Base-by-base conservation (phyloP, 306 rosid genomes). In the Notholithocarpus densiflorus region DNA sequence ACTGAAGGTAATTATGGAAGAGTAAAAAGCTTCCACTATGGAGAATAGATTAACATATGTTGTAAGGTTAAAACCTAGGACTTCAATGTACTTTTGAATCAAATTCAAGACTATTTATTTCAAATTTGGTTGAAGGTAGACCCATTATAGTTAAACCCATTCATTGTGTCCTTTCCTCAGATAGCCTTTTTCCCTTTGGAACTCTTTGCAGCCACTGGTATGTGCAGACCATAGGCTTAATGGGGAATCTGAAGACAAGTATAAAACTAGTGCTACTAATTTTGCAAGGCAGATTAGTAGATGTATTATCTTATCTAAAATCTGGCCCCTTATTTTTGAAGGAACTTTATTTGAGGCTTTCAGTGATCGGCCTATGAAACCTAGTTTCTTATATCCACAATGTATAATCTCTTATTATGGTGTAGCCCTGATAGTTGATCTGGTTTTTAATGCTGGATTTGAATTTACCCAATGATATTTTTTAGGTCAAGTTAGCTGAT, bases 401-500 rank as follows among this genome's bases (percentile, higher is more conserved):
- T 43, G 37, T 43, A 75, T 48, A 27, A 31, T 71, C 74, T 53
- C 12, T 32, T 18, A 10, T 52, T 4, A n/a, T 23, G 74, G 26
- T 43, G 26, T 1, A 20, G 19, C 32, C 54, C 27, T 51, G 23
- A 13, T 60, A 64, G 43, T 48, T 14, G 14, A 11, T 59, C 2
- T 4, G 26, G 66, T 23, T 23, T 59, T 19, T 66, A 11, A 31
- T 2, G 27, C 72, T 66, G 0, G 5, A 71, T n/a, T 57, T 72
- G 77, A 60, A 72, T 32, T 5, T 66, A 55, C 65, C 20, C 6
- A 27, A 77, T 34, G 65, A 37, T 55, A 45, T 79, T 82, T 79
- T 82, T 79, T 76, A 95, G 99, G 91, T 93, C 74, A 95, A 91
- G 92, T 92, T 95, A 74, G 99, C 96, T 57, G 98, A 95, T 80